Base-by-base conservation (phyloP, 1,284 basidiomycete genomes). In the Mycosarcoma maydis region DNA sequence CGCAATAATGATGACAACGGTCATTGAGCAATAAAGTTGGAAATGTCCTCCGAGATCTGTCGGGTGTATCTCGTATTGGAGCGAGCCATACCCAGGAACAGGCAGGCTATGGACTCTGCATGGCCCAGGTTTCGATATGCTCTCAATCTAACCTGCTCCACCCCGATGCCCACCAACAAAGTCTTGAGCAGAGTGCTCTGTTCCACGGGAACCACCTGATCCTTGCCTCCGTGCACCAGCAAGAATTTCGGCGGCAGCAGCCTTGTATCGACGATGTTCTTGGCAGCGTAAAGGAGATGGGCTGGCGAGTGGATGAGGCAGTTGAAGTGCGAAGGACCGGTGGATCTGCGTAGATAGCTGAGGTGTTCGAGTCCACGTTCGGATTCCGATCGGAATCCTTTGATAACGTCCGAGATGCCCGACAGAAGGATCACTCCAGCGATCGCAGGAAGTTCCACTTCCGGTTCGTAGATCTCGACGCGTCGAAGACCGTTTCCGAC, bases 301-400 rank as follows among this genome's bases (percentile, higher is more conserved):
- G 80, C 80, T 0, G 83, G 80, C 14, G 83, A 83, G 47, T 84
- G 80, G 32, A 80, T 70, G 59, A 84, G 77, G 46, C 83, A 83
- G 29, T 67, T 67, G 7, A 80, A 82, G 50, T 83, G 83, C 11
- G 72, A 69, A 6, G 82, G 81, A 3, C 83, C 83, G 16, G 80
- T 74, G 11, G 73, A 69, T 9, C 83, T 72, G 0, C 83, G 73
- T 2, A 83, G 69, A 14, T 81, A 77, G 27, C 74, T 76, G n/a
- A 84, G 59, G 43, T 83, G 82, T 59, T 84, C 83, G 13, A 83
- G 64, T 27, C 81, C 83, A 17, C 72, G 72, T 36, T 76, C 72
- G 22, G 79, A 74, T 44, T 83, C 82, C 67, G 52, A 80, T 8
- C 73, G 52, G 44, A 77, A 82, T 22, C 82, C 82, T 49, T 83